Base-by-base conservation (phyloP, 768 basidiomycete genomes). In the Leccinellum albellum region DNA sequence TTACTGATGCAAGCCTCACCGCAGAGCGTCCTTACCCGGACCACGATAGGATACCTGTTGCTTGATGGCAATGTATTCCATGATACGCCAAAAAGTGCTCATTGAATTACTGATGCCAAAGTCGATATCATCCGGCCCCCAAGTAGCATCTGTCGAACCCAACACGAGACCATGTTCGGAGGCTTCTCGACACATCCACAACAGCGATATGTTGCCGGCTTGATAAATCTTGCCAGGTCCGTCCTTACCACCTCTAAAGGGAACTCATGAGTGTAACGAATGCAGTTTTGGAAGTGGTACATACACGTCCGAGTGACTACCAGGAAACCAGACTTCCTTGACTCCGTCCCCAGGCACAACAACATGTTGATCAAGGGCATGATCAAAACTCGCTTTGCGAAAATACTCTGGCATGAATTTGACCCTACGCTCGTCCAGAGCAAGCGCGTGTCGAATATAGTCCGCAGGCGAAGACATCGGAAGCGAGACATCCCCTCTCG, bases 21-120 rank as follows among this genome's bases (percentile, higher is more conserved):
- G 54, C 46, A 60, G 57, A 4, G 20, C 24, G 14, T 56, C 15
- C 9, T 48, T 53, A 2, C 55, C 54, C 53, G 26, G 7, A n/a
- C 24, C 26, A 29, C 26, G n/a, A n/a, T 10, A 10, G 14, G 33
- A 33, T 33, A 42, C 40, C 3, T 42, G 40, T 17, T 42, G 40
- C 40, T n/a, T 42, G 40, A 42, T 42, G 40, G 40, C 8, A 6
- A 42, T 14, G 15, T 42, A 42, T 42, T 42, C 40, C 4, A 20
- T 7, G n/a, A 42, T 12, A 20, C 40, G 40, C 40, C 40, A 42
- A 10, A 14, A 14, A 42, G 40, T n/a, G 13, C 40, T 42, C 40
- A 42, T 42, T 42, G 40, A 42, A 42, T 42, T 42, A 20, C 17
- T 20, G 40, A 10, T 12, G n/a, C 40, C n/a, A 20, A 42, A 20